Percentiles rank a stretch among this genome's conserved stretches.
phyloP scores from a whole-genome alignment of 2,329 filamentous ascomycete genomes.

The Hansfordia pulvinata region DNA sequence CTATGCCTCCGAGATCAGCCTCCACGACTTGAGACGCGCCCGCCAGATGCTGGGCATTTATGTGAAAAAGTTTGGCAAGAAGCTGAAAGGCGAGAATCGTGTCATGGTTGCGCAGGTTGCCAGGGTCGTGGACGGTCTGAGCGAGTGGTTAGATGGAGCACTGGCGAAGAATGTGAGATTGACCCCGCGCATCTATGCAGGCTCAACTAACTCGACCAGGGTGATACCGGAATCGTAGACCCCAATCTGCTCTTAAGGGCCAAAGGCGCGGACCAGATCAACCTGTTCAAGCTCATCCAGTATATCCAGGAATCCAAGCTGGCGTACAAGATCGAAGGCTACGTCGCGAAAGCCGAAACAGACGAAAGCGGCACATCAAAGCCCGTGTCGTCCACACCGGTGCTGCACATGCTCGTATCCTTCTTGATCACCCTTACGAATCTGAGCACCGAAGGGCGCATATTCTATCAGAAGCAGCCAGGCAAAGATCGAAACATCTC shows the following conservation, averaged over 20 bases:
- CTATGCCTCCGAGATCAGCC: slow-evolving; percentile 63
- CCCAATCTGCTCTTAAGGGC: slow-evolving; percentile 60
- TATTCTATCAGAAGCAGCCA: slow-evolving; percentile 43
- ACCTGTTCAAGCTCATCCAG: slow-evolving; percentile 73
- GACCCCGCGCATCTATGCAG: slow-evolving; percentile 8
- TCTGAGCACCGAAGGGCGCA: slow-evolving; percentile 55
- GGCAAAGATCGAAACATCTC: slow-evolving; percentile 31
- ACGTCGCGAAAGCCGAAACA: slow-evolving; percentile 49
- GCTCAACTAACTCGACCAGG: slow-evolving; percentile 13
- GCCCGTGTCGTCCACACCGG: slow-evolving; percentile 29
- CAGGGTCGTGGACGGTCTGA: slow-evolving; percentile 68
- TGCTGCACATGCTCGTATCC: slow-evolving; percentile 39
- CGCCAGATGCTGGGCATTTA: slow-evolving; percentile 69
- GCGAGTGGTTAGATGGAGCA: slow-evolving; percentile 49
- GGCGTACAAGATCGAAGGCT: slow-evolving; percentile 88
- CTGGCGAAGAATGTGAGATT: slow-evolving; percentile 29
- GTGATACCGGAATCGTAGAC: slow-evolving; percentile 53
- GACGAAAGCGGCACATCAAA: slow-evolving; percentile 10
- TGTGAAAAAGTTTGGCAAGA: slow-evolving; percentile 75
- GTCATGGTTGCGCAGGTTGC: slow-evolving; percentile 84
- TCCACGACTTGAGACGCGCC: slow-evolving; percentile 60
- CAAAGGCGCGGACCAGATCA: slow-evolving; percentile 90
- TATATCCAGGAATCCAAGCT: slow-evolving; percentile 90
- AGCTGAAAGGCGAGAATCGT: slow-evolving; percentile 78
- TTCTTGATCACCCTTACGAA: slow-evolving; percentile 79